Evolutionary conservation across 148 eudicot genomes (phyloP).

Genomic region (Bassia scoparia): DNA sequence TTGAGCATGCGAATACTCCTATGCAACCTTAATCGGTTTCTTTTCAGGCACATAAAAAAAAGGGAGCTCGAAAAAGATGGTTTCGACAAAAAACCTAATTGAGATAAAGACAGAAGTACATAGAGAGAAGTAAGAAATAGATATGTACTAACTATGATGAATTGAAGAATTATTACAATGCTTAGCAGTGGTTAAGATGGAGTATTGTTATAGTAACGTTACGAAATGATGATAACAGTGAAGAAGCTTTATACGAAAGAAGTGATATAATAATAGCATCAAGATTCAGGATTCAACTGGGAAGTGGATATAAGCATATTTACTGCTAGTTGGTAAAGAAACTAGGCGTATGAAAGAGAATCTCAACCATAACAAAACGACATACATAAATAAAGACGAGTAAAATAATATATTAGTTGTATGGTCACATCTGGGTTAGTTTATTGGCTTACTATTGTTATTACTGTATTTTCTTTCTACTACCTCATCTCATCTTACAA

Average conservation of each 20-base stretch:
- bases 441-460: neutral
- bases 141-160: too few species aligned
- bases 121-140: too few species aligned
- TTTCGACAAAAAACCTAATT: too few species aligned
- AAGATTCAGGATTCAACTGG: neutral
- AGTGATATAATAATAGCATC: too few species aligned
- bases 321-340: constrained; percentile 3
- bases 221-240: constrained; percentile 22
- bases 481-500: too few species aligned
- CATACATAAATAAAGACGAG: constrained; percentile 19
- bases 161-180: too few species aligned
- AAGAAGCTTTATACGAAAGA: constrained; percentile 10
- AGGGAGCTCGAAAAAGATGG: too few species aligned
- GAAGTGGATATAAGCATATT: constrained; percentile 22
- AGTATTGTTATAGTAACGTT: constrained; percentile 3
- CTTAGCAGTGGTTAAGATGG: neutral
- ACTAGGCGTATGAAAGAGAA: constrained; percentile 4
- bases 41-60: too few species aligned
- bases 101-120: too few species aligned
- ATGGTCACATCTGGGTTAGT: neutral
- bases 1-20: too few species aligned
- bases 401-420: neutral
- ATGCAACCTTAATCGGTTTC: too few species aligned
- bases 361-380: constrained; percentile 10
- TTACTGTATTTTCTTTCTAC: too few species aligned